phyloP scores from a whole-genome alignment of 108 stramenopile species.

The Craspedostauros australis region DNA sequence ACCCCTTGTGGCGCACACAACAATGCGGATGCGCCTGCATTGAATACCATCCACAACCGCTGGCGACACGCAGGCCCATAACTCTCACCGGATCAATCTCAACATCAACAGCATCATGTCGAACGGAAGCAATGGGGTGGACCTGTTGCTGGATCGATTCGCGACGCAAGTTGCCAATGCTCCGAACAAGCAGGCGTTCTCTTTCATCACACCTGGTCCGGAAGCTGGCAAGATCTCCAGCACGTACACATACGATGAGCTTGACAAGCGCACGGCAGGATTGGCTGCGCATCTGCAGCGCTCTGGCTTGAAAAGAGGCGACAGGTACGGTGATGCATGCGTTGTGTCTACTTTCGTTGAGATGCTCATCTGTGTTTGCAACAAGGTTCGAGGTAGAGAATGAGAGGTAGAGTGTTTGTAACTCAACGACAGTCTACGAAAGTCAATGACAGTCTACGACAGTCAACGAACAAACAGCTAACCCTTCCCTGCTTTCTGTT shows the following conservation, averaged over 20 bases:
- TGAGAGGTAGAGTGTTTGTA: neutral
- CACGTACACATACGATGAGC: slow-evolving; percentile 29
- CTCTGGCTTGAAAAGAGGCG: slow-evolving; percentile 27
- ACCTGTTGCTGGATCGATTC: slow-evolving; percentile 30
- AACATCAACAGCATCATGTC: too few species aligned
- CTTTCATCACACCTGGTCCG: slow-evolving; percentile 32
- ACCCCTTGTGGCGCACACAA: too few species aligned
- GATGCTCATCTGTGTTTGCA: too few species aligned
- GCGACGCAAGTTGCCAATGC: slow-evolving; percentile 15
- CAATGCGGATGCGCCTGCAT: too few species aligned
- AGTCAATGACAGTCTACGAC: neutral
- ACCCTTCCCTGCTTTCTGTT: neutral
- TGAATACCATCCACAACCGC: too few species aligned
- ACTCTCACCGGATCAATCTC: too few species aligned
- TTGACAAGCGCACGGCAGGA: slow-evolving; percentile 14
- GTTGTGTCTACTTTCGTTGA: too few species aligned
- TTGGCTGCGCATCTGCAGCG: slow-evolving; percentile 26
- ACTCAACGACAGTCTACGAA: neutral
- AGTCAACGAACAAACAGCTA: neutral
- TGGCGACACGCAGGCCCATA: too few species aligned
- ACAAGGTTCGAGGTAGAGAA: too few species aligned
- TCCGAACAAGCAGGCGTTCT: slow-evolving; percentile 37
- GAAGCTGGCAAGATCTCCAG: slow-evolving; percentile 41
- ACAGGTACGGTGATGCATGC: too few species aligned
- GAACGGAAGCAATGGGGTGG: too few species aligned